Base-by-base conservation (phyloP, 2,329 filamentous ascomycete species). In the Ophiocordyceps unilateralis region DNA sequence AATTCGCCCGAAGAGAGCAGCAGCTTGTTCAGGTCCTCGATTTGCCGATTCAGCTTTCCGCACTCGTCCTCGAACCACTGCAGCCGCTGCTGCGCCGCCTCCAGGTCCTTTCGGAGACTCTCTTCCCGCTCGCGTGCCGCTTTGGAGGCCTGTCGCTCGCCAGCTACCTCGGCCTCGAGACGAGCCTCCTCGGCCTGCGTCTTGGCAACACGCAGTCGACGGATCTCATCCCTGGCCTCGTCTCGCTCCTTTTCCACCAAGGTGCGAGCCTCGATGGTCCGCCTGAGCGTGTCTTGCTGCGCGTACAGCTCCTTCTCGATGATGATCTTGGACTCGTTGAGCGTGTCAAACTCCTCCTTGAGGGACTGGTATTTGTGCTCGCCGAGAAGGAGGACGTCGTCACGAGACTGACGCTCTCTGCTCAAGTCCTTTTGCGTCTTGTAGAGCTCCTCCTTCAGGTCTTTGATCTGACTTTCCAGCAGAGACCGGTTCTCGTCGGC, bases 301-400 rank as follows among this genome's bases (percentile, higher is more conserved):
- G 84, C 81, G 57, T 96, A 96, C 58, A 98, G 80, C 61, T 96
- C 89, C 60, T 95, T 96, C 61, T 98, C 89, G 48, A 98, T 94
- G 40, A 80, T 93, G 53, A 95, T 94, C 61, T 98, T 98, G 23
- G 86, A 81, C 49, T 95, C 87, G 53, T 94, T 94, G 28, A 96
- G 70, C 28, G 77, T 75, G 41, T 93, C 81, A 51, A 79, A 93
- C 50, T 96, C 87, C 22, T 88, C 79, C 56, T 88, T 81, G 46
- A 98, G 68, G 41, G 81, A 76, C 39, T 83, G 70, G 53, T 81
- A 84, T 57, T 91, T 93, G 63, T 94, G 88, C 51, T 95, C 87
- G 5, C 84, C 79, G 45, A 96, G 80, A 51, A 93, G 76, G 49
- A 89, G 80, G 22, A 95, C 87, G 55, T 98, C 91, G 50, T 95